phyloP scores from a whole-genome alignment of 768 basidiomycete species.

The Sutorius australiensis region DNA sequence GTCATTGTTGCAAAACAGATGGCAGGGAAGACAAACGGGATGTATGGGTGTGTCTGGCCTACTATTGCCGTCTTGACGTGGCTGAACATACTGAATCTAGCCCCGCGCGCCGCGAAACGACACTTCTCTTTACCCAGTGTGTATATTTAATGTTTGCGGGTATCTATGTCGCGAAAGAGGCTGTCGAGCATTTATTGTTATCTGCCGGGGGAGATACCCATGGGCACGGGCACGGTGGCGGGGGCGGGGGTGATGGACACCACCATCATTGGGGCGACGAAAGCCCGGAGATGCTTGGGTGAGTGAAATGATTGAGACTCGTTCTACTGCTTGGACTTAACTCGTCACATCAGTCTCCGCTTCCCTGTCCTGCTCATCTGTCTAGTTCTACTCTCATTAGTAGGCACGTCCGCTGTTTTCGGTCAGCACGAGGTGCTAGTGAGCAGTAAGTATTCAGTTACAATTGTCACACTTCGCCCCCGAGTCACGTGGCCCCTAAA shows the following conservation, averaged over 20 bases:
- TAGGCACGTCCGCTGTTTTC: slow-evolving; percentile 54
- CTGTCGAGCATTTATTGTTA: slow-evolving; percentile 86
- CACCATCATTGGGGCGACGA: slow-evolving; percentile 71
- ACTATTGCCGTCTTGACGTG: slow-evolving; percentile 17
- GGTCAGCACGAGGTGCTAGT: slow-evolving; percentile 65
- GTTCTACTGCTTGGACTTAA: neutral
- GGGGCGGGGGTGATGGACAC: slow-evolving; percentile 39
- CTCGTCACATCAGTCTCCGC: slow-evolving; percentile 44
- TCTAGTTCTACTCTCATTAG: slow-evolving; percentile 52
- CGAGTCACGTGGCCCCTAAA: slow-evolving; percentile 21
- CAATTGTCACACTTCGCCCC: neutral
- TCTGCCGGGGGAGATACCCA: slow-evolving; percentile 77
- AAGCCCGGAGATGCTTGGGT: slow-evolving; percentile 39
- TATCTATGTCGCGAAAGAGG: slow-evolving; percentile 96
- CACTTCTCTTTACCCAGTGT: slow-evolving; percentile 80
- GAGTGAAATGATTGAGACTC: slow-evolving; percentile 14
- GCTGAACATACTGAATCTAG: slow-evolving; percentile 32
- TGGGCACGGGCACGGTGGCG: slow-evolving; percentile 58
- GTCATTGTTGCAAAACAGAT: slow-evolving; percentile 36
- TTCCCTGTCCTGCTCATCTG: slow-evolving; percentile 60
- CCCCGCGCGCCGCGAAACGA: slow-evolving; percentile 62
- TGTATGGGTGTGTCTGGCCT: slow-evolving; percentile 58
- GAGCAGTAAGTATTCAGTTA: slow-evolving; percentile 43
- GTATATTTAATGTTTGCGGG: slow-evolving; percentile 94
- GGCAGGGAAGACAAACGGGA: slow-evolving; percentile 27